phyloP scores from a whole-genome alignment of 768 basidiomycete species.

The Postia placenta region DNA sequence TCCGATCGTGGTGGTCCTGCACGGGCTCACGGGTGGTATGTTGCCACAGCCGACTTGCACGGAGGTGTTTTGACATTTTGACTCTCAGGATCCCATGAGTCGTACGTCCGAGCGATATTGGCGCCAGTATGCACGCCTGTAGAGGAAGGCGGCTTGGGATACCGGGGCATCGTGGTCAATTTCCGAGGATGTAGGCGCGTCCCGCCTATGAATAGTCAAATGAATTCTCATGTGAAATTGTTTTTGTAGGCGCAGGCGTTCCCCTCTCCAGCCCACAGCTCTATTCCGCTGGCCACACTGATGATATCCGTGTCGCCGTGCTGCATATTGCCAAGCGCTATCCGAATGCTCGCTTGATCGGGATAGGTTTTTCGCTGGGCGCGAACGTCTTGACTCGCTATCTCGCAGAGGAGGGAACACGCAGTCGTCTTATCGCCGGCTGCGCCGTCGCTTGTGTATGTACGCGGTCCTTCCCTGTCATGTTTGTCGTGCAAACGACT shows the following conservation, averaged over 20 bases:
- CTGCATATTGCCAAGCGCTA: constrained; percentile 66
- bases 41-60: constrained; percentile 1
- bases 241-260: constrained; percentile 66
- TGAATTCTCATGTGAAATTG: not conserved
- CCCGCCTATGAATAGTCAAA: not conserved
- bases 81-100: constrained; percentile 73
- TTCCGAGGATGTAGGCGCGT: constrained; percentile 78
- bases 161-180: constrained; percentile 86
- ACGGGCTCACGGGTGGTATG: constrained; percentile 42
- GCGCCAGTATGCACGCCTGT: constrained; percentile 64
- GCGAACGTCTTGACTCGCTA: constrained; percentile 89
- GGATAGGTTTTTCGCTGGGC: constrained; percentile 90
- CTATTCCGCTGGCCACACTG: constrained; percentile 85
- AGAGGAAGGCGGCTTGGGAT: constrained; percentile 81
- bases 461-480: constrained; percentile 14
- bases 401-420: constrained; percentile 73
- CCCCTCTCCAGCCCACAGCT: constrained; percentile 78
- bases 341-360: constrained; percentile 78
- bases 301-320: constrained; percentile 80
- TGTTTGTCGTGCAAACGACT: not conserved
- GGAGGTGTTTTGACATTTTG: not conserved
- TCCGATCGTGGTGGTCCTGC: constrained; percentile 51
- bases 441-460: constrained; percentile 73
- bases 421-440: constrained; percentile 55
- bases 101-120: constrained; percentile 82